A percentile compares a stretch with the other conserved stretches of the same genome.
Evolutionary conservation across 2,329 filamentous ascomycete species (phyloP).

Genomic region (Hypoxylon sp.): DNA sequence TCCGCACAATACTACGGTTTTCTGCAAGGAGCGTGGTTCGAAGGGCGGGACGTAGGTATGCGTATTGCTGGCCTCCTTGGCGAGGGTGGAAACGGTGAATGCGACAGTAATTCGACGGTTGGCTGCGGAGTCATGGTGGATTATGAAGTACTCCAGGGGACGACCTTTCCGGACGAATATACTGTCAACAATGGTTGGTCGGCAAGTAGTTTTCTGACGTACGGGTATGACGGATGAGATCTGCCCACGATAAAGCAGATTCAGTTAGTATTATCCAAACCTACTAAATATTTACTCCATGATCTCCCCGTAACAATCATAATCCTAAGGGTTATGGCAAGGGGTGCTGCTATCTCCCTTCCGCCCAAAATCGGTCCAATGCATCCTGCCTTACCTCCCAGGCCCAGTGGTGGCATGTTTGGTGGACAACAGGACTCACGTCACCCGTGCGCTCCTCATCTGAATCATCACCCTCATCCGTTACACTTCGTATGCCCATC

Average conservation of each 20-base stretch:
- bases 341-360: constrained; percentile 35
- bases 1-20: constrained; percentile 76
- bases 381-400: constrained; percentile 66
- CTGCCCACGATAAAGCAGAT: background rate
- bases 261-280: constrained; percentile 11
- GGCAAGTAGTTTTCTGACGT: constrained; percentile 55
- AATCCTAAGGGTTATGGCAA: too few relatives aligned
- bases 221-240: constrained; percentile 40
- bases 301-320: too few relatives aligned
- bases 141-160: constrained; percentile 56
- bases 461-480: constrained; percentile 62
- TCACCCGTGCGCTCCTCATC: constrained; percentile 58
- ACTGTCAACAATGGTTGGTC: constrained; percentile 58
- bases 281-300: background rate
- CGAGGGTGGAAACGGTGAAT: constrained; percentile 36
- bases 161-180: constrained; percentile 55
- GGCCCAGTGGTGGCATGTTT: constrained; percentile 71
- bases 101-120: constrained; percentile 47
- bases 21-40: constrained; percentile 73
- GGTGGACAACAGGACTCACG: constrained; percentile 70
- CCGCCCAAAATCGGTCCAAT: constrained; percentile 64
- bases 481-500: constrained; percentile 59
- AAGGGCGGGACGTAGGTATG: constrained; percentile 66
- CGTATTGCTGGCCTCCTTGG: constrained; percentile 59
- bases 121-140: constrained; percentile 49